Conservation (phyloP, 1,284 basidiomycete species). For the Pseudozyma sp. region DNA sequence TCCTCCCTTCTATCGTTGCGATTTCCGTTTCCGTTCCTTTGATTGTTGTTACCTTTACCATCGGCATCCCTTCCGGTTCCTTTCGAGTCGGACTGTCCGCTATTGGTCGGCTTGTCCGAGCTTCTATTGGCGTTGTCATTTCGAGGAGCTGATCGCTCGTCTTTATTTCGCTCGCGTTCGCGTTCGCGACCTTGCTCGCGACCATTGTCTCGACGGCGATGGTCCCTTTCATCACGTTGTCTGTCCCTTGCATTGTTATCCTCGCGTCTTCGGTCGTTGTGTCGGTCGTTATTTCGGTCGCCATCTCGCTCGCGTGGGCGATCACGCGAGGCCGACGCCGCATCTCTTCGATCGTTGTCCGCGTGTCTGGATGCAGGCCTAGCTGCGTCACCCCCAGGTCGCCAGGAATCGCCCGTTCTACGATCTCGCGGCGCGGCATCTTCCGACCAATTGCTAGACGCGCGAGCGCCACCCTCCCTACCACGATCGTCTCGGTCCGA, state of each 20-base stretch:
- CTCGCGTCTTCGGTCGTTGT: slow-evolving; percentile 22
- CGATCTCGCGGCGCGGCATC: slow-evolving; percentile 28
- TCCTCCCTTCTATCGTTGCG: slow-evolving; percentile 9
- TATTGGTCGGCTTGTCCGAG: slow-evolving; percentile 13
- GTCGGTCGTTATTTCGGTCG: slow-evolving; percentile 9
- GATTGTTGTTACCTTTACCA: neutral
- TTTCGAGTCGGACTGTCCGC: slow-evolving; percentile 3
- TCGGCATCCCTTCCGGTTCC: neutral
- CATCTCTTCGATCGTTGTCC: slow-evolving; percentile 20
- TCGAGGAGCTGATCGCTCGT: slow-evolving; percentile 2
- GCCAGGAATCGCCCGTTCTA: slow-evolving; percentile 25
- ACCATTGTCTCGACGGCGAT: slow-evolving; percentile 12
- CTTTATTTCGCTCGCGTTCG: slow-evolving; percentile 11
- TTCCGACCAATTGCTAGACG: slow-evolving; percentile 18
- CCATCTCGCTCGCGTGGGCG: slow-evolving; percentile 20
- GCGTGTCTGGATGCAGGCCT: slow-evolving; percentile 10
- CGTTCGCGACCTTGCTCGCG: slow-evolving; percentile 20
- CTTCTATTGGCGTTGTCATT: slow-evolving; percentile 1
- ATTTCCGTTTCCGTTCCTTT: slow-evolving; percentile 14
- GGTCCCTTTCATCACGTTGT: slow-evolving; percentile 19
- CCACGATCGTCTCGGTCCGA: slow-evolving; percentile 23
- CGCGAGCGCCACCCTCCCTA: slow-evolving; percentile 5
- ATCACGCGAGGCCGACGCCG: slow-evolving; percentile 7
- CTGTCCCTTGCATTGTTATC: slow-evolving; percentile 7
- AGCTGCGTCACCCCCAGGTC: slow-evolving; percentile 18